Evolutionary conservation across 495 filamentous ascomycete species (phyloP).

Genomic region (Oidiodendron maius): DNA sequence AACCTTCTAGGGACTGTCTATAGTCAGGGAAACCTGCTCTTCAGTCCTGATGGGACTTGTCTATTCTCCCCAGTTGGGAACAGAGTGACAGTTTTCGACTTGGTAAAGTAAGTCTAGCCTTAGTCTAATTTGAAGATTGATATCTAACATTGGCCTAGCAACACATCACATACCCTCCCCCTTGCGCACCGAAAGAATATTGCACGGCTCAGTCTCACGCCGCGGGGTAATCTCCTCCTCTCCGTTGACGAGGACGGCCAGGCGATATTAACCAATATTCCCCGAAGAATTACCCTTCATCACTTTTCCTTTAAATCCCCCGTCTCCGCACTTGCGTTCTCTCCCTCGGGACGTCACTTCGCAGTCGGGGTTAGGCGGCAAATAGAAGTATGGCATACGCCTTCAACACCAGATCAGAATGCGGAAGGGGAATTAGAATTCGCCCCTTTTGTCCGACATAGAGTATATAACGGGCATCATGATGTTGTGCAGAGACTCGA

Average conservation of each 20-base stretch:
- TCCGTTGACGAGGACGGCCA: constrained; percentile 92
- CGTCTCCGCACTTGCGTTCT: constrained; percentile 82
- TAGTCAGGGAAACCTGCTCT: constrained; percentile 91
- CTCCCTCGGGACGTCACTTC: constrained; percentile 85
- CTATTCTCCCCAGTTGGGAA: constrained; percentile 97
- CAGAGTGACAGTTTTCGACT: constrained; percentile 88
- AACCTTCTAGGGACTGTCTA: constrained; percentile 96
- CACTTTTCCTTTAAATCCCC: constrained; percentile 88
- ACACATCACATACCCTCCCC: constrained; percentile 91
- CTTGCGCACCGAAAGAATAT: constrained; percentile 94
- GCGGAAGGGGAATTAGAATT: constrained; percentile 84
- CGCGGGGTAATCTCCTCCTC: constrained; percentile 83
- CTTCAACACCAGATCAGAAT: constrained; percentile 71
- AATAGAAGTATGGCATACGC: constrained; percentile 93
- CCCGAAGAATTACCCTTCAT: constrained; percentile 76
- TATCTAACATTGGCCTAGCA: constrained; percentile 47
- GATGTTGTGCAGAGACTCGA: constrained; percentile 78
- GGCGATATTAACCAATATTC: constrained; percentile 85
- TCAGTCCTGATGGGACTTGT: constrained; percentile 93
- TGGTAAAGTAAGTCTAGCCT: constrained; percentile 79
- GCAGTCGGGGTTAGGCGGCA: constrained; percentile 78
- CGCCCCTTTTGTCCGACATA: constrained; percentile 86
- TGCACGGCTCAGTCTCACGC: constrained; percentile 76
- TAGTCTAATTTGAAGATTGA: background rate
- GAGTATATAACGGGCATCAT: constrained; percentile 80